Percentiles rank a stretch among this genome's conserved stretches.
Evolutionary conservation across 768 basidiomycete species (phyloP).

Genomic region (Albatrellus ellisii): DNA sequence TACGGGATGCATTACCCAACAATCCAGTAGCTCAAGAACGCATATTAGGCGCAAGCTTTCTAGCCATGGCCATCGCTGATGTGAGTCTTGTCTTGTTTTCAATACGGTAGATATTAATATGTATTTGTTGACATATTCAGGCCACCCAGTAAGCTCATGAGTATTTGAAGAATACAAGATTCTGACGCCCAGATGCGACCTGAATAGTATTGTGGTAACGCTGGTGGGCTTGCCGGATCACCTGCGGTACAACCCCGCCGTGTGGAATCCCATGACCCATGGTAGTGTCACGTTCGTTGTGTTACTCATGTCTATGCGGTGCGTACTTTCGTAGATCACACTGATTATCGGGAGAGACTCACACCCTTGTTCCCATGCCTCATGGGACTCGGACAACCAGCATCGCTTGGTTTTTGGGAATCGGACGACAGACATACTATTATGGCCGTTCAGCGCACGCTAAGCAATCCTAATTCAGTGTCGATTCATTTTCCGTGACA

Average conservation of each 20-base stretch:
- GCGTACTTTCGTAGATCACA: conserved; percentile 5
- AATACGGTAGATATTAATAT: not conserved
- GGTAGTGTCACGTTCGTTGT: conserved; percentile 61
- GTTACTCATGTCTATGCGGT: conserved; percentile 47
- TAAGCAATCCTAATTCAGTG: not conserved
- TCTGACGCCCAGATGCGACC: too few species aligned
- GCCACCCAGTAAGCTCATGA: conserved; percentile 39
- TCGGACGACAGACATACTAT: conserved; percentile 24
- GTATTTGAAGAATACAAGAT: too few species aligned
- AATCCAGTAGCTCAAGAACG: conserved; percentile 54
- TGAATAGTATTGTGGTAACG: conserved; percentile 49
- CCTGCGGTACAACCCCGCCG: conserved; percentile 32
- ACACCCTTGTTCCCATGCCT: not conserved
- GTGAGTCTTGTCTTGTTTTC: conserved; percentile 27
- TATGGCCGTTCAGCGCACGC: conserved; percentile 15
- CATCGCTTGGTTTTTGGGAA: conserved; percentile 26
- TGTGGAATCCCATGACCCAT: conserved; percentile 65
- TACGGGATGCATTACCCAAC: conserved; percentile 42
- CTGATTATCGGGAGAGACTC: not conserved
- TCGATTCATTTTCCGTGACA: too few species aligned
- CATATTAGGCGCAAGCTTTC: conserved; percentile 48
- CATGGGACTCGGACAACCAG: conserved; percentile 11
- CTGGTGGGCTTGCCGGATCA: conserved; percentile 44
- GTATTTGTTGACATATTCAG: conserved; percentile 21
- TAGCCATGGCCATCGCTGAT: conserved; percentile 56